These are phyloP conservation scores for Quambalaria eucalypti DNA, from an alignment of 1,284 basidiomycete genomes.

Conservation along the genomic window DNA sequence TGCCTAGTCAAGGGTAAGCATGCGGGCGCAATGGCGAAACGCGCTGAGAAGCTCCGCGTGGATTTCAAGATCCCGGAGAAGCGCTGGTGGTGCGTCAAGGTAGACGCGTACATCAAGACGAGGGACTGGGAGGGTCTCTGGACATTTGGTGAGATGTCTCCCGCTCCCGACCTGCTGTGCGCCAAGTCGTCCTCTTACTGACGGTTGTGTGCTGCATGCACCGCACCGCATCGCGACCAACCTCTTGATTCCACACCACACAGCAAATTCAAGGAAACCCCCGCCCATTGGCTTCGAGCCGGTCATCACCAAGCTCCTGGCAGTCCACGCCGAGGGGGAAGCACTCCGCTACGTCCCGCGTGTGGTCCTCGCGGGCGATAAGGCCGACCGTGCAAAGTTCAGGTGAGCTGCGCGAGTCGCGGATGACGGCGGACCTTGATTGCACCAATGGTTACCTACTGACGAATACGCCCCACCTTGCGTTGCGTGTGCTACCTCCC, in stretches of 20 bases:
- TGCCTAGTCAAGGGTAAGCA: conserved; percentile 20
- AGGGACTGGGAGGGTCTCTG: conserved; percentile 32
- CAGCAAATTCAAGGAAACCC: conserved; percentile 49
- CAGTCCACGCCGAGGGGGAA: conserved; percentile 28
- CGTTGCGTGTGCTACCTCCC: too few species aligned
- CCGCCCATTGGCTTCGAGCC: conserved; percentile 78
- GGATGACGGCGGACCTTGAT: too few species aligned
- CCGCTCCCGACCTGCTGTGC: too few species aligned
- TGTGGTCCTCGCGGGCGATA: conserved; percentile 17
- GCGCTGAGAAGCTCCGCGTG: conserved; percentile 37
- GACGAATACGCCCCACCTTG: too few species aligned
- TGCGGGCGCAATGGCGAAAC: conserved; percentile 15
- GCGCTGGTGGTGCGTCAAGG: conserved; percentile 29
- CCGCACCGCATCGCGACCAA: too few species aligned
- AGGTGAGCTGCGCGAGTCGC: too few species aligned
- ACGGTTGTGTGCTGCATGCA: not conserved
- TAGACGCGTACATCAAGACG: conserved; percentile 20
- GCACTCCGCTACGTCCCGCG: conserved; percentile 28
- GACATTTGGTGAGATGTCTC: conserved; percentile 22
- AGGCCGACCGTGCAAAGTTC: conserved; percentile 15
- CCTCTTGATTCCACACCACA: not conserved
- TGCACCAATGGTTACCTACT: too few species aligned
- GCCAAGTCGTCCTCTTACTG: not conserved
- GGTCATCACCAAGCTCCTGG: conserved; percentile 27
- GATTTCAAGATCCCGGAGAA: conserved; percentile 41